Evolutionary conservation across 352 stramenopile genomes (phyloP), one percentile per base, ranked within the genome.

Genomic region (Pythium rishiriense): DNA sequence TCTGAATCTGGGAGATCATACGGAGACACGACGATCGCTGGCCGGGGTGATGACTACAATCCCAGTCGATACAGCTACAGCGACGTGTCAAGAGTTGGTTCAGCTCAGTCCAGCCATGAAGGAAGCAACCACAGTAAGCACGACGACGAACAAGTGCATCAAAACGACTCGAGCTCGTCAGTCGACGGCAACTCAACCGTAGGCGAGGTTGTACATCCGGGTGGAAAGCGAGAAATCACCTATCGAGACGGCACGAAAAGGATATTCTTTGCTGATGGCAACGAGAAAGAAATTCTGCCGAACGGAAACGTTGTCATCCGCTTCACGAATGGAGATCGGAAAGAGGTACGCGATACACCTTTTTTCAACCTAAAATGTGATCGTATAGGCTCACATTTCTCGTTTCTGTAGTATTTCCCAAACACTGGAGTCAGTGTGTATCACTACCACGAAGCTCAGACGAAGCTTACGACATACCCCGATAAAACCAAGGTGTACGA

Each of bases 321-420:
- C 10, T 99, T 98, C 69, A 85, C 77, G 5, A 99, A 99, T 66
- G 97, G 97, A 25, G 97, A 99, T 73, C 77, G 97, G 37, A 98
- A 99, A 80, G 90, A 97, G 82, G 78, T 56, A 46, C 26, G 33
- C 11, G 31, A 51, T 54, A 17, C 37, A 21, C 15, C 1, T 43
- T 12, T n/a, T 43, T n/a, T 17, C 8, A n/a, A n/a, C 37, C 37
- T 17, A n/a, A 12, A 2, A n/a, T 17, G 12, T n/a, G 19, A 4
- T n/a, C 14, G 2, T 21, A 2, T 17, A n/a, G 19, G 5, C 37
- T 43, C 3, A 43, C 19, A 14, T 49, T 41, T 17, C 51, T 35
- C 43, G 26, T 10, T 25, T 66, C 54, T 58, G 10, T 42, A 84
- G 61, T 77, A 71, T 24, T 87, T 91, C 65, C 79, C 87, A 37